Evolutionary conservation across 2,329 filamentous ascomycete species (phyloP).

Genomic region (Amesomyces nigricolor): DNA sequence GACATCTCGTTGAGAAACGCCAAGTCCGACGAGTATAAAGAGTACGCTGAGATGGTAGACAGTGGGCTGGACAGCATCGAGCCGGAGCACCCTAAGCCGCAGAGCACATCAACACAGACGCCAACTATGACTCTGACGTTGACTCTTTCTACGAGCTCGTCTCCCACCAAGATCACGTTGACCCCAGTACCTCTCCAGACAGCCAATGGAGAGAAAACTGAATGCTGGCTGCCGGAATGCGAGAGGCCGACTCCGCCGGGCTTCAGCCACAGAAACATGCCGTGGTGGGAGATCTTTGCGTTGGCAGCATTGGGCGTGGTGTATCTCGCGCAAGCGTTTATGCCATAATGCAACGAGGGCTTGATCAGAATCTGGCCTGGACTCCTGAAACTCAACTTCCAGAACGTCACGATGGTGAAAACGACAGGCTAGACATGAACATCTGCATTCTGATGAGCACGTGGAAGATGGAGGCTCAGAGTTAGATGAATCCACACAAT

Average conservation of each 20-base stretch:
- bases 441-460: too few relatives aligned
- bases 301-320: constrained; percentile 2
- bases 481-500: too few relatives aligned
- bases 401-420: too few relatives aligned
- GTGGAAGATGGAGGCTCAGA: too few relatives aligned
- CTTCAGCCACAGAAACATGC: background rate
- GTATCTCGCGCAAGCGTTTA: constrained; percentile 10
- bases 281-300: background rate
- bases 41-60: constrained; percentile 25
- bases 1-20: constrained; percentile 30
- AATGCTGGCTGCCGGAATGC: background rate
- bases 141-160: background rate
- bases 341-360: background rate
- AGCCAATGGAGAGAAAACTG: background rate
- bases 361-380: background rate
- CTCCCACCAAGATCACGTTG: background rate
- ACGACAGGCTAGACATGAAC: too few relatives aligned
- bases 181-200: too few relatives aligned
- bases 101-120: too few relatives aligned
- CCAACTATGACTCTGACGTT: background rate
- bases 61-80: background rate
- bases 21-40: constrained; percentile 31
- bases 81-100: background rate
- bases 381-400: background rate
- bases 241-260: background rate